Evolutionary conservation across 2,329 filamentous ascomycete species (phyloP).

Genomic region (Didymella segeticola): DNA sequence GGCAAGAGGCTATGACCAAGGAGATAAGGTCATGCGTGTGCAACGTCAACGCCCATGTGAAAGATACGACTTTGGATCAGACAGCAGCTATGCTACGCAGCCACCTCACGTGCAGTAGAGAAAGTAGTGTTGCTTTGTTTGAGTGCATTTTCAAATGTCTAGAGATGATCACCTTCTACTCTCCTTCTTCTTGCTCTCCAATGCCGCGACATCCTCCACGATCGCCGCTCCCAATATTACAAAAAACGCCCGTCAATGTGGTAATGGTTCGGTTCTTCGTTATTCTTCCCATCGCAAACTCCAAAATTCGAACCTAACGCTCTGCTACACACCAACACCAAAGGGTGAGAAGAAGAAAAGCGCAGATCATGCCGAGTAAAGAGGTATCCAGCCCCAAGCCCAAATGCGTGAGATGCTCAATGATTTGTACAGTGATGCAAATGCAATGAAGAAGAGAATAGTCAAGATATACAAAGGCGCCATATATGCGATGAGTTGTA

Average conservation of each 20-base stretch:
- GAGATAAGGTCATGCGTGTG: no score
- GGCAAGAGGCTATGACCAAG: no score
- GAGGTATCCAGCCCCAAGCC: conserved; percentile 6
- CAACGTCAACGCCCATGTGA: no score
- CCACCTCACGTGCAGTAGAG: background rate
- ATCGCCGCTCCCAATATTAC: conserved; percentile 8
- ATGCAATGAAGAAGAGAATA: conserved; percentile 22
- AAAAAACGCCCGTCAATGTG: conserved; percentile 15
- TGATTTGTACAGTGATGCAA: conserved; percentile 34
- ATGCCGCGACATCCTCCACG: background rate
- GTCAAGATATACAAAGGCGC: conserved; percentile 35
- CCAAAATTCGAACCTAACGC: conserved; percentile 3
- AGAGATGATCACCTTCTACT: conserved; percentile 3
- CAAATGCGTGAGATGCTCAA: conserved; percentile 16
- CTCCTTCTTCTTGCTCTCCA: background rate
- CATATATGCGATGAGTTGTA: conserved; percentile 24
- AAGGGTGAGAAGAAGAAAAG: background rate
- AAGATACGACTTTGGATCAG: background rate
- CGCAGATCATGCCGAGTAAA: conserved; percentile 11
- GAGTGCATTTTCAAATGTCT: conserved; percentile 3
- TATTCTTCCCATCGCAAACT: conserved; percentile 8
- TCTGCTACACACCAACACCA: conserved; percentile 3
- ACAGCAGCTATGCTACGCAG: background rate
- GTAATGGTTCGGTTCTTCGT: conserved; percentile 18
- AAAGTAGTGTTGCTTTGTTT: background rate